Base-by-base conservation (phyloP, 129 eudicot species). In the Gnaphalium uliginosum region DNA sequence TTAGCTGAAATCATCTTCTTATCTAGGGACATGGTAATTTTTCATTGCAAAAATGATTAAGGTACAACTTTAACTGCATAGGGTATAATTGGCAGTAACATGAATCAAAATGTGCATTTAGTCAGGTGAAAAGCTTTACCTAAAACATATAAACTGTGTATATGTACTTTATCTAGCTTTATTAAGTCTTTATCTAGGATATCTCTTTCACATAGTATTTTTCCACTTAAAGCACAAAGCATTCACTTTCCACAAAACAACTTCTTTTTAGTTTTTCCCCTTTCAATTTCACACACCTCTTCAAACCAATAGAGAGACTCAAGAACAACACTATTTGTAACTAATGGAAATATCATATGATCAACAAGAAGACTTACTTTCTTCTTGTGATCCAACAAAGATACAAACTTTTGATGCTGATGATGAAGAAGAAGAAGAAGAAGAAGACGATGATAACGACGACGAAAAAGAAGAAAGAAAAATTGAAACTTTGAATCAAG, bases 151-250 rank as follows among this genome's bases (percentile, higher is more conserved):
- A 57, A 27, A 73, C 69, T 66, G 70, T 73, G 4, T 29, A 29
- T 35, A 43, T 13, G 53, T 46, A 80, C 83, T 80, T 80, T 73
- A 80, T 73, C 60, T 79, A 46, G 18, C 72, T 79, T 21, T 5
- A n/a, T 4, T 54, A 6, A 80, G 70, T 73, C 79, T 66, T 79
- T 57, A 73, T 73, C 63, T 79, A 41, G 56, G 83, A 73, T 35
- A 65, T 30, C 79, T 66, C 41, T 66, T 79, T 79, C 79, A 66
- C 83, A 39, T 80, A 73, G 79, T 73, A 73, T 73, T 80, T 78
- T 79, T 73, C 83, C 83, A 80, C 79, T 80, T 73, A 73, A 80
- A 80, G 79, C 83, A 80, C 83, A 73, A 73, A 63, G 69, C 83
- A 66, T 73, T 73, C 74, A 66, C 74, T 66, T 79, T 66, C 74